Percentiles rank a stretch among this genome's conserved stretches.
Conservation (phyloP, 768 basidiomycete species). For the Panaeolus cyanescens region DNA sequence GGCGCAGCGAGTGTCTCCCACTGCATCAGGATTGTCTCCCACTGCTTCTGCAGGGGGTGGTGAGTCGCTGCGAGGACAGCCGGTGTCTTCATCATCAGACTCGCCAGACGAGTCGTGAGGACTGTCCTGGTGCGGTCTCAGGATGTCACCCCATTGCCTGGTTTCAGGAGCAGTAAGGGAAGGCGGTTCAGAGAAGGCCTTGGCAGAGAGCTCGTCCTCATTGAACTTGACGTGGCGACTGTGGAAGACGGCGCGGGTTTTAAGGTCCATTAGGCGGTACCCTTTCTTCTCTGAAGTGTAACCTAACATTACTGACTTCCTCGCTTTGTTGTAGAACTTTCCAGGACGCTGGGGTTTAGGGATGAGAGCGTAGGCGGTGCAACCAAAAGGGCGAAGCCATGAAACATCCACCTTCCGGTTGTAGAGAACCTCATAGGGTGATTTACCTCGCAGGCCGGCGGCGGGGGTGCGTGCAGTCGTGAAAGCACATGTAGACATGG, state of each 20-base stretch:
- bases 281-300: conserved; percentile 14
- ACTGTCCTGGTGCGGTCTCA: too few relatives aligned
- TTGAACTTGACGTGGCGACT: neutral
- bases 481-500: conserved; percentile 19
- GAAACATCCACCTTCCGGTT: conserved; percentile 10
- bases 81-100: too few relatives aligned
- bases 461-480: conserved; percentile 20
- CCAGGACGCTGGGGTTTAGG: conserved; percentile 16
- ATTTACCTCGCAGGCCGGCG: conserved; percentile 13
- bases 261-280: conserved; percentile 11
- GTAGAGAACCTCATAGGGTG: conserved; percentile 19
- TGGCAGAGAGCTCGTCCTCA: too few relatives aligned
- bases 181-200: too few relatives aligned
- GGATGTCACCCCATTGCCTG: too few relatives aligned
- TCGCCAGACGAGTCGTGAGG: too few relatives aligned
- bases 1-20: too few relatives aligned
- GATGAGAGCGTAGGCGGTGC: conserved; percentile 16
- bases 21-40: too few relatives aligned
- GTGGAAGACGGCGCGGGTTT: neutral
- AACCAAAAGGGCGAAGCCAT: conserved; percentile 16
- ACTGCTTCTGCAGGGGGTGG: too few relatives aligned
- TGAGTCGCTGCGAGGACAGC: too few relatives aligned
- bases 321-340: conserved; percentile 15
- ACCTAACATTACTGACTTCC: conserved; percentile 13
- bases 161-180: too few relatives aligned